Percentiles rank a stretch among this genome's conserved stretches.
phyloP scores from a whole-genome alignment of 2,329 filamentous ascomycete species.

The Cordyceps cicadae region DNA sequence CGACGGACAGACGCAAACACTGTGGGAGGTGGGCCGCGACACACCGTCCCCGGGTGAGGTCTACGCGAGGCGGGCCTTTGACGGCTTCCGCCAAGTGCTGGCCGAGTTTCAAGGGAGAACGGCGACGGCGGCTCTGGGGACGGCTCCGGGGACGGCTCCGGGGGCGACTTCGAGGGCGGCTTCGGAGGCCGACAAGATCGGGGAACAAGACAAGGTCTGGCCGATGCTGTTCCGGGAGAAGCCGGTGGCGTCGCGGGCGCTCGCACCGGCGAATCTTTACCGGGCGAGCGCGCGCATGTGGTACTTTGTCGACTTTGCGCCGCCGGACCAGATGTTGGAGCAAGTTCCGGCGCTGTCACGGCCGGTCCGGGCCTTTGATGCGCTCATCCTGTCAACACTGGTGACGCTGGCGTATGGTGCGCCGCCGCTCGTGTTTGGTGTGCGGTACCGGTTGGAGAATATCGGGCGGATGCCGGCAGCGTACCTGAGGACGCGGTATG shows the following conservation, averaged over 20 bases:
- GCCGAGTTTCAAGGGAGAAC: conserved; percentile 4
- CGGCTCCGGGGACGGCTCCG: too few relatives aligned
- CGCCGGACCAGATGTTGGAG: background rate
- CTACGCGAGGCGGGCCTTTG: conserved; percentile 13
- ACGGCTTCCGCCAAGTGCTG: conserved; percentile 14
- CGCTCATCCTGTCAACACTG: conserved; percentile 14
- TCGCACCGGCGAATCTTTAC: conserved; percentile 15
- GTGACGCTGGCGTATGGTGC: conserved; percentile 12
- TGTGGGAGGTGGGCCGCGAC: conserved; percentile 14
- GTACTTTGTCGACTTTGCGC: conserved; percentile 16
- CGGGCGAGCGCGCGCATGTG: conserved; percentile 15
- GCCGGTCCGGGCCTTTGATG: conserved; percentile 15
- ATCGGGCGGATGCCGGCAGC: conserved; percentile 13
- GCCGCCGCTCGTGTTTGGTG: conserved; percentile 14
- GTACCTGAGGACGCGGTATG: conserved; percentile 11
- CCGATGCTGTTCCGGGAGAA: conserved; percentile 9
- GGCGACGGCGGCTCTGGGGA: background rate
- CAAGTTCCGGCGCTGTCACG: conserved; percentile 11
- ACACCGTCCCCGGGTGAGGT: conserved; percentile 13
- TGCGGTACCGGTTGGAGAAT: conserved; percentile 11
- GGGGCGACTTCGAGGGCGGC: background rate
- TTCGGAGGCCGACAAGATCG: background rate
- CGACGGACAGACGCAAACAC: conserved; percentile 10
- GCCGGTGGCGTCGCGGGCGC: conserved; percentile 14
- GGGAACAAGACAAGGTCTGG: background rate